Base-by-base conservation (phyloP, 331 rosid species). In the Phaseolus coccineus region DNA sequence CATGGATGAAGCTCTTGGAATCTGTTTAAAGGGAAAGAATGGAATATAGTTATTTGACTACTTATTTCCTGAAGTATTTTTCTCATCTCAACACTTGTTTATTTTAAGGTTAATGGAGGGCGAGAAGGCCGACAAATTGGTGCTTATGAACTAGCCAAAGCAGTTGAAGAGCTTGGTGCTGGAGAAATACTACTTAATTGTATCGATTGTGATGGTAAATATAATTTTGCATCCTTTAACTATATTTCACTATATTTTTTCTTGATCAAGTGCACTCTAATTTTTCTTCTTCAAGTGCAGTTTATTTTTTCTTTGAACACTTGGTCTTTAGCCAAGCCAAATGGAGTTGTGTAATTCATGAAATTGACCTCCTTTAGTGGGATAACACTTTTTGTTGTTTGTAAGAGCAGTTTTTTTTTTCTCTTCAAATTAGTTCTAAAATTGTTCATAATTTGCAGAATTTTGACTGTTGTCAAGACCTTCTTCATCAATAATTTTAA, bases 141-240 rank as follows among this genome's bases (percentile, higher is more conserved):
- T 70, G 98, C 99, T 68, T 91, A 88, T 81, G 99, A 93, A 84
- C 97, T 96, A 61, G 96, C 98, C 50, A 91, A 87, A 85, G 97
- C 93, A 39, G 99, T 96, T 37, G 98, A 91, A 87, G 92, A 90
- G 76, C 93, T 93, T 59, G 99, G 99, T 75, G 97, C 98, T 70
- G 98, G 99, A 67, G 99, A 96, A 87, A 96, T 96, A 85, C 89
- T 91, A 70, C 89, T 96, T 39, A 96, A 96, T 78, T 96, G 99
- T 91, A 96, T 96, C 3, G 98, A 96, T 51, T 96, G 97, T 35
- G 99, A 96, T 77, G 99, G 99, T 93, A 61, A 85, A 51, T 44
- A 64, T 77, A 68, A 82, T 57, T 67, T 25, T 22, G 48, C 28
- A 24, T 61, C 48, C 46, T 67, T 71, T 30, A 50, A 33, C 48